Percentiles rank a stretch among this genome's conserved stretches.
Conservation (phyloP, 202 grass and related monocot genomes). For the Zizania palustris region DNA sequence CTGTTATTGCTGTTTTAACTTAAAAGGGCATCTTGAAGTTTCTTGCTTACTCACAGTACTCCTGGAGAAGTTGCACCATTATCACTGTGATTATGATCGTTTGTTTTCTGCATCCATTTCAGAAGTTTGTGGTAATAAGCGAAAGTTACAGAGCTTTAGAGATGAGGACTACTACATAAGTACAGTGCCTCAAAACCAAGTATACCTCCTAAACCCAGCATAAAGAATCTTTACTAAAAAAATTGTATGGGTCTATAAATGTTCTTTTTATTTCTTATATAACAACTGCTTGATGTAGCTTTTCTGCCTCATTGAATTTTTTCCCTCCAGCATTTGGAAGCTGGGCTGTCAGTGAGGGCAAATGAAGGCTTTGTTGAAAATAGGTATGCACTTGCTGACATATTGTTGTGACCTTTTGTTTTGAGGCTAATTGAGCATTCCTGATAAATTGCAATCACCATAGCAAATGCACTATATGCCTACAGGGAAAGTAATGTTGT, state of each 20-base stretch:
- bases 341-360: slow-evolving; percentile 72
- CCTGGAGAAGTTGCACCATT: neutral
- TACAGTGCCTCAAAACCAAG: slow-evolving; percentile 87
- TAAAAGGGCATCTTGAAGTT: slow-evolving; percentile 10
- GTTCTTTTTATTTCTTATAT: slow-evolving; percentile 28
- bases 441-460: neutral
- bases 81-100: slow-evolving; percentile 16
- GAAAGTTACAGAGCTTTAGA: slow-evolving; percentile 74
- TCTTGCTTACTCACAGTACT: slow-evolving; percentile 16
- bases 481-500: slow-evolving; percentile 21
- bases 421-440: slow-evolving; percentile 25
- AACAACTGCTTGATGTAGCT: slow-evolving; percentile 2
- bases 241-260: slow-evolving; percentile 2
- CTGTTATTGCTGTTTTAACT: slow-evolving; percentile 9
- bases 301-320: slow-evolving; percentile 14
- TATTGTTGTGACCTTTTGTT: slow-evolving; percentile 17
- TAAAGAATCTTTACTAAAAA: slow-evolving; percentile 21
- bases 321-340: slow-evolving; percentile 74
- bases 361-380: slow-evolving; percentile 80
- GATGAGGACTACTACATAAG: slow-evolving; percentile 98
- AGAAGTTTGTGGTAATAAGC: slow-evolving; percentile 80
- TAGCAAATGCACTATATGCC: neutral
- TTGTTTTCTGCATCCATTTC: slow-evolving; percentile 41
- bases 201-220: slow-evolving; percentile 32
- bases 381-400: slow-evolving; percentile 48